phyloP scores from a whole-genome alignment of 495 filamentous ascomycete genomes.

The Lepidopterella palustris region DNA sequence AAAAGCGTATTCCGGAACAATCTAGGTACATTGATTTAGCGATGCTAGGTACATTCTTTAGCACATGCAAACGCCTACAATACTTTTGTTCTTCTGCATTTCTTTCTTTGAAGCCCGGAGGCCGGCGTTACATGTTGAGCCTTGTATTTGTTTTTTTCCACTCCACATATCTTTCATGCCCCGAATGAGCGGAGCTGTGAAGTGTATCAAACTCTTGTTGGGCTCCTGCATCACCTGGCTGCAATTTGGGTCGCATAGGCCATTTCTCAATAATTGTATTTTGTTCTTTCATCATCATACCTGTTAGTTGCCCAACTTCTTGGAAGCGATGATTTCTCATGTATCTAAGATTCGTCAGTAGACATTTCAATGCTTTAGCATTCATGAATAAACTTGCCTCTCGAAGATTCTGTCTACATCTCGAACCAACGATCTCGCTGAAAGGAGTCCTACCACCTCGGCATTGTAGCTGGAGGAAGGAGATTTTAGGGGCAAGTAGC shows the following conservation, averaged over 20 bases:
- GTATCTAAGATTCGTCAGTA: neutral
- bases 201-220: constrained; percentile 16
- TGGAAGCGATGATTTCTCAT: neutral
- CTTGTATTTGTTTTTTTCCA: constrained; percentile 16
- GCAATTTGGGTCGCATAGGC: constrained; percentile 15
- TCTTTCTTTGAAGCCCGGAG: no score
- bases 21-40: no score
- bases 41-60: no score
- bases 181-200: neutral
- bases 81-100: no score
- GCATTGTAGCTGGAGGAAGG: neutral
- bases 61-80: no score
- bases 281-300: constrained; percentile 14
- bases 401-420: constrained; percentile 2
- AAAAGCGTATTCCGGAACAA: no score
- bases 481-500: neutral
- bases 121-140: neutral
- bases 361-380: neutral
- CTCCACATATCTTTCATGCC: constrained; percentile 24
- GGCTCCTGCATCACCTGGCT: neutral
- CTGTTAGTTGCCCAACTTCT: neutral
- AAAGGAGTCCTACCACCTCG: neutral
- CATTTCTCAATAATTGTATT: constrained; percentile 20
- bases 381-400: neutral
- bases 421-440: neutral